phyloP scores from a whole-genome alignment of 495 filamentous ascomycete species.

The Aspergillus heteromorphus region DNA sequence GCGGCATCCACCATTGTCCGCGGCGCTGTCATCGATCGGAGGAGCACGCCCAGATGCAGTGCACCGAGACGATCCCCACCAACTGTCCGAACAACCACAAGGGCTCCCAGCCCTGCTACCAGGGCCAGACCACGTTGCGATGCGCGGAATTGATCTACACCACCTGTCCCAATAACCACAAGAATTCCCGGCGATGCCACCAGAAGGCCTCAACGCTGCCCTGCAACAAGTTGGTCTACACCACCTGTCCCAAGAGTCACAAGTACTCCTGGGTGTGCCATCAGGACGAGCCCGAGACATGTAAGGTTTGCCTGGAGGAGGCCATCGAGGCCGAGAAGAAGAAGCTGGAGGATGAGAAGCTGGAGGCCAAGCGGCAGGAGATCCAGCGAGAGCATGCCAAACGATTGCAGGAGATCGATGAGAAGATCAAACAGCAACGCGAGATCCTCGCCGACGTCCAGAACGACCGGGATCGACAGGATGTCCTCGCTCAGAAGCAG shows the following conservation, averaged over 20 bases:
- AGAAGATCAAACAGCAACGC: not conserved
- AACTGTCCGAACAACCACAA: not conserved
- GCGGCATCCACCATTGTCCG: slow-evolving; percentile 56
- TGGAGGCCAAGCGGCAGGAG: not conserved
- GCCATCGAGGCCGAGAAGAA: not conserved
- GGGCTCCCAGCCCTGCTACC: not conserved
- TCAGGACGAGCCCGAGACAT: not conserved
- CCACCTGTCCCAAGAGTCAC: not conserved
- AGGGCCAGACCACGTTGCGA: slow-evolving; percentile 14
- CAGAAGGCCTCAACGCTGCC: slow-evolving; percentile 11
- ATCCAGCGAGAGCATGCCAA: not conserved
- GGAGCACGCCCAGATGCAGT: slow-evolving; percentile 63
- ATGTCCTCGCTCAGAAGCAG: not conserved
- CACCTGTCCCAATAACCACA: slow-evolving; percentile 50
- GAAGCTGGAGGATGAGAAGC: not conserved
- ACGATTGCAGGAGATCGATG: not conserved
- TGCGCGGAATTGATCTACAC: too few species aligned
- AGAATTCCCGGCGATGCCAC: slow-evolving; percentile 33
- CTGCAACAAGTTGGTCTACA: slow-evolving; percentile 40
- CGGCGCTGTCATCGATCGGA: slow-evolving; percentile 57
- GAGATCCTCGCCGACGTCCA: not conserved
- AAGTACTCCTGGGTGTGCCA: not conserved
- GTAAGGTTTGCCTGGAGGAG: not conserved
- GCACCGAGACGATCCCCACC: slow-evolving; percentile 30
- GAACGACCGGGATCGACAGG: not conserved